Evolutionary conservation across 106 monocot species (phyloP), one percentile per base, ranked within the genome.

Genomic region (Hemerocallis citrina): DNA sequence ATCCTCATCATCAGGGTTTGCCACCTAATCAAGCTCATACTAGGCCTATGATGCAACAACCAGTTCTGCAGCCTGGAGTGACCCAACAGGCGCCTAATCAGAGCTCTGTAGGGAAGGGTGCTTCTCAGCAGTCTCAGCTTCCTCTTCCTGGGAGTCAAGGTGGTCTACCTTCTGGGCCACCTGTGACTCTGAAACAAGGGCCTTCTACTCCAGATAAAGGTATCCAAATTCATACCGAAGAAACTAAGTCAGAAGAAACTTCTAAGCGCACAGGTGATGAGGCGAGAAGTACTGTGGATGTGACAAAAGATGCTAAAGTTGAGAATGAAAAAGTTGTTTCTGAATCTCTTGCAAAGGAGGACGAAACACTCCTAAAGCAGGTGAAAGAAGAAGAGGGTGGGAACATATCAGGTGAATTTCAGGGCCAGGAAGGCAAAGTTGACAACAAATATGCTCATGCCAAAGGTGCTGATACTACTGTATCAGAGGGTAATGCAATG

Each of bases 151-250:
- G 38, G 8, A 57, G 61, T 22, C 73, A 74, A 43, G 62, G 61
- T 22, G 16, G 52, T 13, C 2, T 52, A 4, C 9, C 21, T 20
- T 21, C 36, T 21, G 48, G 16, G 35, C 34, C 50, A 23, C 25
- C 36, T n/a, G 35, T 36, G 7, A 34, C 40, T 33, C 42, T 44
- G 19, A 59, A 63, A 21, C 41, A 36, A 23, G 71, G 37, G 27
- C 58, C 64, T 52, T 62, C 62, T n/a, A 21, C 40, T 8, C 17
- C 52, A 37, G 68, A 71, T 43, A 81, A 65, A 39, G 47, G 34
- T 7, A 59, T 19, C 21, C 65, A 69, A 35, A 30, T 28, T 45
- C 13, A 60, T 69, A 57, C 50, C 13, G 63, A 57, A 19, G 71
- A 63, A 14, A 34, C 36, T 41, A 63, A 62, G 54, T 65, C 60